Percentiles rank a stretch among this genome's conserved stretches.
Conservation (phyloP, 768 basidiomycete genomes). For the Psilocybe azurescens region DNA sequence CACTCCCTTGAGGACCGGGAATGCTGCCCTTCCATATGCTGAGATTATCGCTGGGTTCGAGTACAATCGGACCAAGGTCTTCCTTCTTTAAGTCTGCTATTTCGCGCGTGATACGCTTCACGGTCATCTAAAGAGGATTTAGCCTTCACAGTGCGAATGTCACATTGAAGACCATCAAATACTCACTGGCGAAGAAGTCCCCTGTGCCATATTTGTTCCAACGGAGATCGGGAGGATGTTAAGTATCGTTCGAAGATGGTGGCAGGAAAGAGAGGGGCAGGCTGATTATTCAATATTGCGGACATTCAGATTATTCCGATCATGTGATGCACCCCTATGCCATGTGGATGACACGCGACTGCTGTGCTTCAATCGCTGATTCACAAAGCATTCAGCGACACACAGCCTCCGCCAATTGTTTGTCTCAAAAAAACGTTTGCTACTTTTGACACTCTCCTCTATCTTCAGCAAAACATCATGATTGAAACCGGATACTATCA, state of each 20-base stretch:
- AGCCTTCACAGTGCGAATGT: not conserved
- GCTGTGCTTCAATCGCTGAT: no score
- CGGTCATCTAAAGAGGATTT: conserved; percentile 38
- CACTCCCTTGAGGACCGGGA: conserved; percentile 83
- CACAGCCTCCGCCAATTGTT: no score
- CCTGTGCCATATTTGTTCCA: conserved; percentile 6
- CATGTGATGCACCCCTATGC: not conserved
- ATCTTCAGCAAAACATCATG: no score
- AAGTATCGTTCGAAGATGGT: not conserved
- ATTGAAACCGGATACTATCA: no score
- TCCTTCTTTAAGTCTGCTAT: conserved; percentile 83
- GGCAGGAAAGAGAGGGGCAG: not conserved
- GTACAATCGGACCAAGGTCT: conserved; percentile 75
- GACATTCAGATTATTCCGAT: not conserved
- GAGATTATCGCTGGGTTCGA: conserved; percentile 68
- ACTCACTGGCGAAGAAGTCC: not conserved
- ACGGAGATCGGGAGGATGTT: not conserved
- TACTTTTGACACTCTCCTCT: no score
- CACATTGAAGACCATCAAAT: not conserved
- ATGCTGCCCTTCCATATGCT: conserved; percentile 79
- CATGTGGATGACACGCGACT: no score
- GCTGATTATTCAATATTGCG: not conserved
- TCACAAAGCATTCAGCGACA: no score
- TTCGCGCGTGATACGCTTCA: conserved; percentile 86
- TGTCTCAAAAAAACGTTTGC: no score